These are phyloP conservation scores for Pelargonium nanum DNA, from an alignment of 345 rosid genomes.

Conservation along the genomic window DNA sequence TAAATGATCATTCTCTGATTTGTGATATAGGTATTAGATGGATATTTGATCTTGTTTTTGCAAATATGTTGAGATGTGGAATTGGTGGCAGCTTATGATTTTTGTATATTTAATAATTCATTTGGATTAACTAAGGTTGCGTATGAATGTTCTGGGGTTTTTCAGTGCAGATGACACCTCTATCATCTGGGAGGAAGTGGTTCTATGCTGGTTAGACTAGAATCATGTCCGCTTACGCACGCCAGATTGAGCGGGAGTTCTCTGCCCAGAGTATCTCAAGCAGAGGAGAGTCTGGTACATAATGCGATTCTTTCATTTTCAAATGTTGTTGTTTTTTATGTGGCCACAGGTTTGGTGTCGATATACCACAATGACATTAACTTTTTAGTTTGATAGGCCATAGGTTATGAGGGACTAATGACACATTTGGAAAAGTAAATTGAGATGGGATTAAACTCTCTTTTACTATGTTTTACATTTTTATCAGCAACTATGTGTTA, in stretches of 20 bases:
- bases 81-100: too few species aligned
- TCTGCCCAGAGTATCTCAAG: conserved; percentile 52
- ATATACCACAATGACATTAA: neutral
- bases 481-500: too few species aligned
- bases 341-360: neutral
- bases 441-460: neutral
- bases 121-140: neutral
- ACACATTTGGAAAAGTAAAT: neutral
- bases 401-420: neutral
- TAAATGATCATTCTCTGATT: neutral
- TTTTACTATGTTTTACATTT: too few species aligned
- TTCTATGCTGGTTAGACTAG: neutral
- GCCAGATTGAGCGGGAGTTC: conserved; percentile 64
- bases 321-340: neutral
- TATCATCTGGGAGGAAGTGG: neutral
- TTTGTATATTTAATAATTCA: neutral
- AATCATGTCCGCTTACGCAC: conserved; percentile 60
- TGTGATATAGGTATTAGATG: neutral
- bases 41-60: too few species aligned
- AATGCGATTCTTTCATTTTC: neutral
- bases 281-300: conserved; percentile 60
- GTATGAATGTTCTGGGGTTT: neutral
- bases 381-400: too few species aligned
- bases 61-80: too few species aligned
- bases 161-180: neutral